These are phyloP conservation scores for Hyaloperonospora brassicae DNA, from an alignment of 352 stramenopile species.

Conservation along the genomic window DNA sequence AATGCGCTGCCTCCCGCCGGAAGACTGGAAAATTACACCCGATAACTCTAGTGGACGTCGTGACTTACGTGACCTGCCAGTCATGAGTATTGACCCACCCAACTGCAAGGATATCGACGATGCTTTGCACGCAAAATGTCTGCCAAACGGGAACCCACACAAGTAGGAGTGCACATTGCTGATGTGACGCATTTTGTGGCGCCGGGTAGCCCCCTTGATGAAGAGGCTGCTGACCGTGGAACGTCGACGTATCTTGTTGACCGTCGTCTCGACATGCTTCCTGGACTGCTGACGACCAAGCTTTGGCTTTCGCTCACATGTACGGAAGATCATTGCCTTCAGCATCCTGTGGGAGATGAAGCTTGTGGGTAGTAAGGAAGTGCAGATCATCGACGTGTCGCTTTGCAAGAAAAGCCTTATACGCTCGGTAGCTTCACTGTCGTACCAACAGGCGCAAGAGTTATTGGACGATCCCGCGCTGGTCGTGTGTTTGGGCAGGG, in stretches of 20 bases:
- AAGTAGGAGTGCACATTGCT: slow-evolving; percentile 97
- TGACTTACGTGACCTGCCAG: slow-evolving; percentile 90
- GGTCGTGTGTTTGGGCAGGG: slow-evolving; percentile 36
- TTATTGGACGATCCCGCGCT: slow-evolving; percentile 87
- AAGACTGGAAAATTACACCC: slow-evolving; percentile 92
- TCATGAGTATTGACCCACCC: slow-evolving; percentile 88
- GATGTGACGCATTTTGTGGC: slow-evolving; percentile 98
- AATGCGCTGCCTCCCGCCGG: slow-evolving; percentile 88
- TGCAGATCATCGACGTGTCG: slow-evolving; percentile 91
- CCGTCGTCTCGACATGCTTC: slow-evolving; percentile 97
- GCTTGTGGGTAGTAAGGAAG: slow-evolving; percentile 48
- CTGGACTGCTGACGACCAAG: slow-evolving; percentile 93
- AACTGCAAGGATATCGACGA: slow-evolving; percentile 98
- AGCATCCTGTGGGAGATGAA: slow-evolving; percentile 74
- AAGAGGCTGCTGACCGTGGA: slow-evolving; percentile 86
- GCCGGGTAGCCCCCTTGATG: slow-evolving; percentile 89
- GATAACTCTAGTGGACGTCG: slow-evolving; percentile 87
- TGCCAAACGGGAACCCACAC: slow-evolving; percentile 90
- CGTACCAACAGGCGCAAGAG: slow-evolving; percentile 96
- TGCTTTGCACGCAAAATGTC: slow-evolving; percentile 89
- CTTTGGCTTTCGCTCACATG: slow-evolving; percentile 93
- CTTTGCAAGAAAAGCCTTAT: slow-evolving; percentile 99
- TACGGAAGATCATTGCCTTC: slow-evolving; percentile 75
- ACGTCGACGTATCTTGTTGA: slow-evolving; percentile 99
- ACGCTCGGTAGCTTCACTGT: slow-evolving; percentile 91